These are phyloP conservation scores for Aspergillus saccharolyticus DNA, from an alignment of 495 filamentous ascomycete species.

Conservation along the genomic window DNA sequence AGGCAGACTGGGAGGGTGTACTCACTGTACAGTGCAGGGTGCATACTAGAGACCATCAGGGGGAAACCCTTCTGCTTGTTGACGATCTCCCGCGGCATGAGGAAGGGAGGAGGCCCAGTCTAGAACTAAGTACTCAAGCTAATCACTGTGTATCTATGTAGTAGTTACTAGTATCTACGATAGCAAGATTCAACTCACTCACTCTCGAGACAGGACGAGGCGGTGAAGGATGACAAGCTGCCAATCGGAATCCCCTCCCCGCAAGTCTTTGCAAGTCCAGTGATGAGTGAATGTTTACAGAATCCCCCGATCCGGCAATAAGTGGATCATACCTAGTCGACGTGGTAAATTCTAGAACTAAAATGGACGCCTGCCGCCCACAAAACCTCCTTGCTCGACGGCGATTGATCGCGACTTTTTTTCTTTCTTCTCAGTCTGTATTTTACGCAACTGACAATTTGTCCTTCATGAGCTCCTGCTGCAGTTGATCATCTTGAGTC, in stretches of 20 bases:
- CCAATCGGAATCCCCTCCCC: background rate
- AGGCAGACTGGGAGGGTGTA: no score
- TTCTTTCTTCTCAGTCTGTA: background rate
- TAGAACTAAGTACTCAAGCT: no score
- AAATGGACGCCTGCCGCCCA: background rate
- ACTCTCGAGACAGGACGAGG: no score
- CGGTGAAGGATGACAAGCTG: background rate
- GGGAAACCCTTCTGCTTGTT: no score
- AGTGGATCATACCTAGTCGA: constrained; percentile 1
- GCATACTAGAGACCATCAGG: background rate
- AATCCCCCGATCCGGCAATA: background rate
- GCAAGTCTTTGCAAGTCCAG: no score
- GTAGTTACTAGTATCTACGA: no score
- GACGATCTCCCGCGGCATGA: no score
- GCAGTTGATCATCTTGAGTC: background rate
- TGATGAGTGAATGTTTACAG: background rate
- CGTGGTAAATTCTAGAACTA: constrained; percentile 11
- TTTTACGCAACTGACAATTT: background rate
- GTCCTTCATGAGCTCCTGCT: background rate
- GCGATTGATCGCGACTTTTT: background rate
- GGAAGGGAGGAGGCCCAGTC: no score
- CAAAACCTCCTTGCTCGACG: background rate
- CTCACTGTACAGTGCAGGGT: no score
- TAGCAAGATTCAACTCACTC: no score
- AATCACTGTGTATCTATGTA: no score